Percentiles rank a stretch among this genome's conserved stretches.
These are phyloP conservation scores for Paramecium tetraurelia DNA, from an alignment of 73 alveolate genomes.

Conservation along the genomic window DNA sequence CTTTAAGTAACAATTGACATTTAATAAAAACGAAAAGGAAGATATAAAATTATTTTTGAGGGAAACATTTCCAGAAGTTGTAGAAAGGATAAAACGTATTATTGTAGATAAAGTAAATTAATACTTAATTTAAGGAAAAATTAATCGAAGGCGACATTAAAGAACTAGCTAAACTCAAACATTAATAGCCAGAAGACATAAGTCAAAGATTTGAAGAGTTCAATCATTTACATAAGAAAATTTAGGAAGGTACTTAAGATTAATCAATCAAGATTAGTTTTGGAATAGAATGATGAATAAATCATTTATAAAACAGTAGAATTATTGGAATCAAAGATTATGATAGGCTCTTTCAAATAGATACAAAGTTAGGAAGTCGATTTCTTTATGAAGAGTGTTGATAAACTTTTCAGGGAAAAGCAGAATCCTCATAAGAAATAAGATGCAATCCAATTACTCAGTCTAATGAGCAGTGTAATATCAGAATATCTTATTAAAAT, in stretches of 20 bases:
- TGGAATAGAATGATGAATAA: not conserved
- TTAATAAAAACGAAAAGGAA: not conserved
- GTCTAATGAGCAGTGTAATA: not conserved
- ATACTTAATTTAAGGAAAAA: conserved; percentile 3
- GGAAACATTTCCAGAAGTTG: conserved; percentile 24
- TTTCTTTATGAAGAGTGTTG: conserved; percentile 20
- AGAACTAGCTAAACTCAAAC: conserved; percentile 10
- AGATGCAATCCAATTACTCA: not conserved
- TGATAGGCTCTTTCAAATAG: conserved; percentile 4
- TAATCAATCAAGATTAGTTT: not conserved
- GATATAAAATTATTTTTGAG: not conserved
- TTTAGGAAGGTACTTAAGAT: not conserved
- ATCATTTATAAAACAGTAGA: not conserved
- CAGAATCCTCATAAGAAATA: not conserved
- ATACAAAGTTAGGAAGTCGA: not conserved
- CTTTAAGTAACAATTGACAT: not conserved
- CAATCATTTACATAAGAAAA: not conserved
- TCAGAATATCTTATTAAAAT: not conserved
- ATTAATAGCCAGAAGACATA: not conserved
- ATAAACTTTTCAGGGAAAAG: not conserved
- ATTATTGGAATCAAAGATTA: not conserved
- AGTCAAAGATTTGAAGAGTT: conserved; percentile 9
- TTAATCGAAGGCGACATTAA: conserved; percentile 13
- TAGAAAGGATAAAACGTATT: not conserved
- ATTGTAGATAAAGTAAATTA: not conserved